Base-by-base conservation (phyloP, 441 rosid genomes). In the Codiaeum variegatum region DNA sequence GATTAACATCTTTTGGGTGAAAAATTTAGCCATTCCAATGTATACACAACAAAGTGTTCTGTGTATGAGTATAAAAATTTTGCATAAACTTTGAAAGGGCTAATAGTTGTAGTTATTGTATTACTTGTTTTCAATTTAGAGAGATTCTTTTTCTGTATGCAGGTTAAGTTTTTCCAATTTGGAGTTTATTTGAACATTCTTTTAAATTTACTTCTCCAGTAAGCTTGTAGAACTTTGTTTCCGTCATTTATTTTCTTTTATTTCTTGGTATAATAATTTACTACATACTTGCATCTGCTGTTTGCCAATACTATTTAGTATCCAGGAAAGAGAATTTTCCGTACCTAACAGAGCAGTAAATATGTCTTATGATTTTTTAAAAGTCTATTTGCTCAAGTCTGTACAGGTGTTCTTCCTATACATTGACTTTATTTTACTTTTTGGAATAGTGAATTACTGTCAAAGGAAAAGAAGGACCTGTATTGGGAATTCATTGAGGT, bases 401-500 rank as follows among this genome's bases (percentile, higher is more conserved):
- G 16, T 31, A 18, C 32, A 24, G 44, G 12, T 68, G 42, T 13
- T 36, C 38, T 62, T 47, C 2, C 0, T 21, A 9, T 54, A 21
- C 8, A 23, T 19, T 29, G 10, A 12, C 5, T 23, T 40, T 36
- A 13, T 61, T 54, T 34, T 52, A 46, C 63, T 74, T 58, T 31
- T 72, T 81, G 70, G 74, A 72, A 24, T 73, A 96, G 99, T 47
- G 98, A 96, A 81, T 79, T 96, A 64, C 88, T 96, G 64, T 86
- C 98, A 11, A 92, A 88, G 71, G 97, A 96, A 79, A 77, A 88
- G 81, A 90, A 87, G 79, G 90, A 89, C 76, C 85, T 90, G 47
- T 93, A 87, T 34, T 96, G 99, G 99, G 93, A 88, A 78, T 96
- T 91, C 72, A 80, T 85, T 64, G 99, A 92, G 31, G 81, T 76